These are phyloP conservation scores for Syncephalis plumigaleata DNA, from an alignment of 371 early-diverging fungal species.

Conservation along the genomic window DNA sequence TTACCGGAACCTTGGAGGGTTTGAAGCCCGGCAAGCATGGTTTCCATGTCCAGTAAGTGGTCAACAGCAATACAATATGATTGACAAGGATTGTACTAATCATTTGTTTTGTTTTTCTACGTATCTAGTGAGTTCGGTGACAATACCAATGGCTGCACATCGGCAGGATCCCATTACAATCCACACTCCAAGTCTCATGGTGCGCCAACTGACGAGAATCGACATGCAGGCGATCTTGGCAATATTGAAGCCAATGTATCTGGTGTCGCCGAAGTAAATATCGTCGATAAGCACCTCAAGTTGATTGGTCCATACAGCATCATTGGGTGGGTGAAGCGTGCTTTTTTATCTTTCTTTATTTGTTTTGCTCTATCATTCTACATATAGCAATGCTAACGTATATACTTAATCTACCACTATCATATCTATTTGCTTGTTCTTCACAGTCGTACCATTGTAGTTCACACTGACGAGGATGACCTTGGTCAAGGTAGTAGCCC, in stretches of 20 bases:
- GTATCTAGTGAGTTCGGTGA: constrained; percentile 44
- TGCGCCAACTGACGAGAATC: constrained; percentile 34
- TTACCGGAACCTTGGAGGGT: constrained; percentile 38
- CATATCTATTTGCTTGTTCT: constrained; percentile 2
- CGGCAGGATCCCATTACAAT: constrained; percentile 68
- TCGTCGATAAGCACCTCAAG: constrained; percentile 33
- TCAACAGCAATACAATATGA: constrained; percentile 17
- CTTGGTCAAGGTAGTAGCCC: constrained; percentile 63
- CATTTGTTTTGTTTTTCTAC: neutral
- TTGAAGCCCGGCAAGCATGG: constrained; percentile 66
- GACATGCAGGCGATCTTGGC: constrained; percentile 83
- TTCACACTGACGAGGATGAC: constrained; percentile 72
- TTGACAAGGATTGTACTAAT: neutral
- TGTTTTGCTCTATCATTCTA: neutral
- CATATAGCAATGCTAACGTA: neutral
- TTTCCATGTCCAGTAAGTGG: constrained; percentile 66
- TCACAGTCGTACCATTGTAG: constrained; percentile 71
- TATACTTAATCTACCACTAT: neutral
- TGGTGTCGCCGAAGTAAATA: constrained; percentile 27
- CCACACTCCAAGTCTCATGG: constrained; percentile 61
- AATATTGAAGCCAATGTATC: constrained; percentile 39
- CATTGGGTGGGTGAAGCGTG: constrained; percentile 31
- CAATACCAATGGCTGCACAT: constrained; percentile 57
- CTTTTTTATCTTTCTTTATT: neutral
- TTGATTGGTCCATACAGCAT: constrained; percentile 53